Conservation (phyloP, 129 eudicot species). For the Arctium lappa region DNA sequence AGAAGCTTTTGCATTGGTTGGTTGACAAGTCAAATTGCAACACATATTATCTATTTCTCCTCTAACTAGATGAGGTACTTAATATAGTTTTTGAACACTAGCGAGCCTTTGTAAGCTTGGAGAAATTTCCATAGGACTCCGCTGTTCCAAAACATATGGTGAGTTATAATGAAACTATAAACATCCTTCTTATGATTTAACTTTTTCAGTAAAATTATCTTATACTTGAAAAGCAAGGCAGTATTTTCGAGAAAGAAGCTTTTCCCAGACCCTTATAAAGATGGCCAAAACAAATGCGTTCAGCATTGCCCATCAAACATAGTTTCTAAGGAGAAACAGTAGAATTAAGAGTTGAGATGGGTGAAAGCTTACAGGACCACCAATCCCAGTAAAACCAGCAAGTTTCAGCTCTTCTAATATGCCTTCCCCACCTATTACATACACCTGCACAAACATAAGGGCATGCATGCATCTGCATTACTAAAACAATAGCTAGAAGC, state of each 20-base stretch:
- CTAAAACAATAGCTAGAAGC: background rate
- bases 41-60: too few relatives aligned
- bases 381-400: constrained; percentile 85
- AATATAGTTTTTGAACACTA: background rate
- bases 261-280: background rate
- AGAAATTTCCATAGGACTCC: background rate
- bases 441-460: constrained; percentile 49
- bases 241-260: background rate
- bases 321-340: background rate
- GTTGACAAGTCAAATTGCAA: background rate
- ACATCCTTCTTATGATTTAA: background rate
- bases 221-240: background rate
- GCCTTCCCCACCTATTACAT: constrained; percentile 92
- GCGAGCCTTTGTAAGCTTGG: background rate
- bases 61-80: background rate
- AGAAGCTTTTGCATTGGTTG: background rate
- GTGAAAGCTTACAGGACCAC: constrained; percentile 71
- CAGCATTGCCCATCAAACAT: background rate
- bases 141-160: background rate
- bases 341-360: background rate
- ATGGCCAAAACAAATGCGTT: background rate
- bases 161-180: background rate
- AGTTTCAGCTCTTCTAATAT: constrained; percentile 84
- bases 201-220: background rate
- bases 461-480: background rate